phyloP scores from a whole-genome alignment of 305 asterid genomes.

The Plantago lanceolata region DNA sequence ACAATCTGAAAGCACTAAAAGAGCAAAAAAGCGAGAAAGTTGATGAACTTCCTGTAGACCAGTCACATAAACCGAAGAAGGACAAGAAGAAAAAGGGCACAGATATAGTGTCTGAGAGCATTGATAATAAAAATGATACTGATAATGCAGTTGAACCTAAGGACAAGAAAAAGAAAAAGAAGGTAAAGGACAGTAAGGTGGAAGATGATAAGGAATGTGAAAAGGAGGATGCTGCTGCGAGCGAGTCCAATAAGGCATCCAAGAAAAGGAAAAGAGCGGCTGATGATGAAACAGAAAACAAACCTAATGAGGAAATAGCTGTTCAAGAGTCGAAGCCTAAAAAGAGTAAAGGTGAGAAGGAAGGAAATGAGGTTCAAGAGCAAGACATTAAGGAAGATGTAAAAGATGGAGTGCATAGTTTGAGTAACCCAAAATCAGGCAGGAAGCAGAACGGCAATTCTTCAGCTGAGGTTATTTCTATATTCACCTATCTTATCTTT shows the following conservation, averaged over 20 bases:
- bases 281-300: slow-evolving; percentile 43
- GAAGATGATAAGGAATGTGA: no score
- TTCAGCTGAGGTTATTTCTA: slow-evolving; percentile 46
- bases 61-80: slow-evolving; percentile 32
- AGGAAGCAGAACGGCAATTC: slow-evolving; percentile 40
- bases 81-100: slow-evolving; percentile 42
- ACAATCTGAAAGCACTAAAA: not conserved
- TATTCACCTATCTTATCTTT: slow-evolving; percentile 5
- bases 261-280: slow-evolving; percentile 66
- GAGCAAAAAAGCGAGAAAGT: no score
- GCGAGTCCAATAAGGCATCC: slow-evolving; percentile 40
- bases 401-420: slow-evolving; percentile 34
- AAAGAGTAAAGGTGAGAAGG: slow-evolving; percentile 42
- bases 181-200: not conserved
- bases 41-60: slow-evolving; percentile 27
- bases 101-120: slow-evolving; percentile 17
- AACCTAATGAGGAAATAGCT: slow-evolving; percentile 34
- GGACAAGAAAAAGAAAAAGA: slow-evolving; percentile 31
- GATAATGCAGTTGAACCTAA: slow-evolving; percentile 26
- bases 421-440: slow-evolving; percentile 39
- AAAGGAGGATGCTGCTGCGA: no score
- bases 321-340: slow-evolving; percentile 56
- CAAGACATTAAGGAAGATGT: slow-evolving; percentile 6
- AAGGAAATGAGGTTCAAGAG: slow-evolving; percentile 26
- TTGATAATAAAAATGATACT: slow-evolving; percentile 16